Conservation (phyloP, 2,329 filamentous ascomycete species). For the Paraphaeosphaeria minitans region DNA sequence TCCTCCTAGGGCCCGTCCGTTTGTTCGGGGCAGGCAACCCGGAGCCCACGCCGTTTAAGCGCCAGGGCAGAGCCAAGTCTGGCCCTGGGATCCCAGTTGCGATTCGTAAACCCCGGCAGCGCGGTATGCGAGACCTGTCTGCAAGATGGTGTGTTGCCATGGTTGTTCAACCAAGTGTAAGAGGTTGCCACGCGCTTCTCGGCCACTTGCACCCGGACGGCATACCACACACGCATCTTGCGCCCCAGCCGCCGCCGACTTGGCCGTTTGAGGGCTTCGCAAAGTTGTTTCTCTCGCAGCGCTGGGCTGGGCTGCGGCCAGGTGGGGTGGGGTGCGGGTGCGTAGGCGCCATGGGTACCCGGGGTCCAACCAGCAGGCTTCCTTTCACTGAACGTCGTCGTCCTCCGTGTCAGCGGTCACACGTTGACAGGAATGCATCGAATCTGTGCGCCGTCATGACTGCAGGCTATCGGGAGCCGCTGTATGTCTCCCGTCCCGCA, state of each 20-base stretch:
- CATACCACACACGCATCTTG: constrained; percentile 9
- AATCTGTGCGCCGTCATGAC: constrained; percentile 23
- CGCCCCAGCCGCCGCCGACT: constrained; percentile 4
- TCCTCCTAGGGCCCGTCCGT: constrained; percentile 26
- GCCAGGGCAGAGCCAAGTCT: constrained; percentile 32
- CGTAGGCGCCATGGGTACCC: constrained; percentile 16
- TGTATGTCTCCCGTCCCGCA: constrained; percentile 15
- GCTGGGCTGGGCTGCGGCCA: constrained; percentile 18
- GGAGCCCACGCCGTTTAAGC: constrained; percentile 34
- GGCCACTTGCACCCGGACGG: constrained; percentile 16
- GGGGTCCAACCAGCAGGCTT: constrained; percentile 14
- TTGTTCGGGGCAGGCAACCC: constrained; percentile 36
- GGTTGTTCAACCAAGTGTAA: not conserved
- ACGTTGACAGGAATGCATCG: constrained; percentile 24
- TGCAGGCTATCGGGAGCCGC: constrained; percentile 18
- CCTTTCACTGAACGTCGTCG: not conserved
- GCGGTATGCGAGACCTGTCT: constrained; percentile 28
- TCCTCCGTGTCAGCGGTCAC: constrained; percentile 23
- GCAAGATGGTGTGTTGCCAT: constrained; percentile 12
- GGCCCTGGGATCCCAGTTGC: constrained; percentile 26
- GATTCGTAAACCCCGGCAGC: constrained; percentile 35
- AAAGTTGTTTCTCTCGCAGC: constrained; percentile 12
- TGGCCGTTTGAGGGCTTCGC: constrained; percentile 8
- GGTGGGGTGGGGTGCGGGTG: constrained; percentile 26
- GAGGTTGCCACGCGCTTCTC: constrained; percentile 13